Conservation (phyloP, 2,329 filamentous ascomycete genomes). For the Penicillium digitatum region DNA sequence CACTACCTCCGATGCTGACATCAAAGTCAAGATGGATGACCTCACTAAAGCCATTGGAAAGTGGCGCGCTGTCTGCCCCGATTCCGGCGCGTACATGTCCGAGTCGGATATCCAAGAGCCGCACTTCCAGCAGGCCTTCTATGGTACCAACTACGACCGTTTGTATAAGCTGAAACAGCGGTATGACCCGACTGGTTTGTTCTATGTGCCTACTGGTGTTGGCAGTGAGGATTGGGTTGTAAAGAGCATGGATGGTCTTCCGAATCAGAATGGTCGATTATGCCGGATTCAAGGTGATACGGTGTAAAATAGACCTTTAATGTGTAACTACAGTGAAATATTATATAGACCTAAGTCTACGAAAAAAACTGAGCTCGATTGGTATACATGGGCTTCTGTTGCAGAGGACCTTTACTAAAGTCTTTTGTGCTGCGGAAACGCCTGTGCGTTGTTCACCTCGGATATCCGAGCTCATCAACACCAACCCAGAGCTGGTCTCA, state of each 20-base stretch:
- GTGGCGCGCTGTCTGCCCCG: slow-evolving; percentile 27
- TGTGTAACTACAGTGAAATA: neutral
- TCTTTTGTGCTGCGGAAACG: neutral
- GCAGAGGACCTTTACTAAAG: no score
- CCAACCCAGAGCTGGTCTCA: neutral
- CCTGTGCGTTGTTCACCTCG: neutral
- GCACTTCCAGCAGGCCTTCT: slow-evolving; percentile 32
- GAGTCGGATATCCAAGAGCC: slow-evolving; percentile 48
- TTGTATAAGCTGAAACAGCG: slow-evolving; percentile 47
- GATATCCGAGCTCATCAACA: neutral
- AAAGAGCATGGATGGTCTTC: slow-evolving; percentile 28
- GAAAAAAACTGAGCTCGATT: neutral
- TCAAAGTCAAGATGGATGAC: slow-evolving; percentile 23
- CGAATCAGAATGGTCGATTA: slow-evolving; percentile 40
- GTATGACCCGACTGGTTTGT: slow-evolving; percentile 49
- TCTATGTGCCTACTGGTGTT: slow-evolving; percentile 51
- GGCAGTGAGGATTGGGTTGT: slow-evolving; percentile 53
- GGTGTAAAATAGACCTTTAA: neutral
- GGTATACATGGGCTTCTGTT: neutral
- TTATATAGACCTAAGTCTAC: neutral
- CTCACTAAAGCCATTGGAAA: slow-evolving; percentile 21
- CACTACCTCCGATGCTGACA: slow-evolving; percentile 36
- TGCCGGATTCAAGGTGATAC: slow-evolving; percentile 24
- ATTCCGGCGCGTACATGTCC: slow-evolving; percentile 38
- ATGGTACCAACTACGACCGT: slow-evolving; percentile 27